phyloP scores from a whole-genome alignment of 345 rosid genomes.

The Gossypium rotundifolium region DNA sequence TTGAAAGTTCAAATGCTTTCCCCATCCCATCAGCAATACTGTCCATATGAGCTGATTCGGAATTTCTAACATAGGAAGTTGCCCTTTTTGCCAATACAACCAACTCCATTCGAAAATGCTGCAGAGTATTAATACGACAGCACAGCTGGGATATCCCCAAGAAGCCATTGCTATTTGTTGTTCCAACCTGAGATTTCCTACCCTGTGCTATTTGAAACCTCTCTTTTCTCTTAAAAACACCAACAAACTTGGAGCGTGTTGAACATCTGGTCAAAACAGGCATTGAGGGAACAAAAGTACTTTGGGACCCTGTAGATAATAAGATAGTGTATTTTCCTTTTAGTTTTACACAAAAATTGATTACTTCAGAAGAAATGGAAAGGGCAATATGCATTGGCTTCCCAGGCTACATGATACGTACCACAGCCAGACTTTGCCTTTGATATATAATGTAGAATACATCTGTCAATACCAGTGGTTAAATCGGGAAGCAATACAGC shows the following conservation, averaged over 20 bases:
- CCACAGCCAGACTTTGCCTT: slow-evolving; percentile 95
- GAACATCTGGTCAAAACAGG: slow-evolving; percentile 85
- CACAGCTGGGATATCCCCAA: slow-evolving; percentile 68
- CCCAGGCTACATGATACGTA: slow-evolving; percentile 23
- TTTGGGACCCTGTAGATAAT: slow-evolving; percentile 49
- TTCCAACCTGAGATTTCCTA: slow-evolving; percentile 56
- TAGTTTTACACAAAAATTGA: not conserved
- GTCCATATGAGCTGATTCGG: slow-evolving; percentile 42
- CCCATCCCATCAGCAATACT: slow-evolving; percentile 37
- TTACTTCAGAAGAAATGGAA: not conserved
- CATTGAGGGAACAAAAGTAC: slow-evolving; percentile 58
- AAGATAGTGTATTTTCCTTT: not conserved
- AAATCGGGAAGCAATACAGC: slow-evolving; percentile 73
- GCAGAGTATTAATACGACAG: slow-evolving; percentile 74
- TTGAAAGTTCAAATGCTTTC: slow-evolving; percentile 66
- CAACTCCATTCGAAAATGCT: slow-evolving; percentile 55
- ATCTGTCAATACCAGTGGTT: slow-evolving; percentile 65
- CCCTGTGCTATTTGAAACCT: slow-evolving; percentile 43
- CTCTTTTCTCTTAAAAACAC: slow-evolving; percentile 68
- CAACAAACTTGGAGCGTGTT: slow-evolving; percentile 58
- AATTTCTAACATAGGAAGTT: slow-evolving; percentile 48
- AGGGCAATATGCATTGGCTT: not conserved
- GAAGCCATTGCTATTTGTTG: slow-evolving; percentile 35
- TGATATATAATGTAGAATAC: slow-evolving; percentile 66
- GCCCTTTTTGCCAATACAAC: slow-evolving; percentile 58